phyloP scores from a whole-genome alignment of 2,329 filamentous ascomycete species.

The Nemania diffusa region DNA sequence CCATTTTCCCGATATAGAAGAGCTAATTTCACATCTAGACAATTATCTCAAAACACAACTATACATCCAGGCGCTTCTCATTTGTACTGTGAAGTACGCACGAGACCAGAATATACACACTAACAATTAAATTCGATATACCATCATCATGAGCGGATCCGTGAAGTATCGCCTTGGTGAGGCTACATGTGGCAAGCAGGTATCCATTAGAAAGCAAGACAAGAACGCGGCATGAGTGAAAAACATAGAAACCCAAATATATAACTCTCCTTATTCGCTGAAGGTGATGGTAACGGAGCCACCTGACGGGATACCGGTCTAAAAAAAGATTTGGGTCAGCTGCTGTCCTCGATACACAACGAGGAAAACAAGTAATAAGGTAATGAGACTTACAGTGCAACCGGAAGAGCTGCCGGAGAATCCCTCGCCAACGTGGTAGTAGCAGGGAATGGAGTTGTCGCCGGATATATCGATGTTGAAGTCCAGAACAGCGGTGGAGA shows the following conservation, averaged over 20 bases:
- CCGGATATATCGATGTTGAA: constrained; percentile 83
- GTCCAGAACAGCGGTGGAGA: constrained; percentile 74
- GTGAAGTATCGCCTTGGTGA: constrained; percentile 40
- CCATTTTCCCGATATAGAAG: not conserved
- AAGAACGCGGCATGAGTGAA: constrained; percentile 42
- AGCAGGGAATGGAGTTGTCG: constrained; percentile 69
- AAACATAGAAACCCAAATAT: constrained; percentile 36
- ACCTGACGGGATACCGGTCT: constrained; percentile 58
- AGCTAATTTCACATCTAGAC: constrained; percentile 13
- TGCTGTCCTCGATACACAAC: constrained; percentile 11
- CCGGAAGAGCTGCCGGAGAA: constrained; percentile 71
- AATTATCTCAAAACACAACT: constrained; percentile 22
- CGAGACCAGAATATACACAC: constrained; percentile 47
- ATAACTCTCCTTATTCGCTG: constrained; percentile 47
- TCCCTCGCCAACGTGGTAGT: constrained; percentile 67
- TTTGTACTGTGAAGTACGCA: constrained; percentile 13
- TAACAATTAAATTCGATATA: constrained; percentile 50
- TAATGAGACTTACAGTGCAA: constrained; percentile 83
- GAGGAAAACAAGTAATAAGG: constrained; percentile 5
- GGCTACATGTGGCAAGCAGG: constrained; percentile 47
- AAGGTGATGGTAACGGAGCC: constrained; percentile 58
- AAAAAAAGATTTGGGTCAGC: constrained; percentile 29
- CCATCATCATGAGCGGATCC: constrained; percentile 41
- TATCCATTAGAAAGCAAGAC: constrained; percentile 51
- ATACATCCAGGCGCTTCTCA: constrained; percentile 22